phyloP scores from a whole-genome alignment of 768 basidiomycete genomes.

The Boletus insuetus region DNA sequence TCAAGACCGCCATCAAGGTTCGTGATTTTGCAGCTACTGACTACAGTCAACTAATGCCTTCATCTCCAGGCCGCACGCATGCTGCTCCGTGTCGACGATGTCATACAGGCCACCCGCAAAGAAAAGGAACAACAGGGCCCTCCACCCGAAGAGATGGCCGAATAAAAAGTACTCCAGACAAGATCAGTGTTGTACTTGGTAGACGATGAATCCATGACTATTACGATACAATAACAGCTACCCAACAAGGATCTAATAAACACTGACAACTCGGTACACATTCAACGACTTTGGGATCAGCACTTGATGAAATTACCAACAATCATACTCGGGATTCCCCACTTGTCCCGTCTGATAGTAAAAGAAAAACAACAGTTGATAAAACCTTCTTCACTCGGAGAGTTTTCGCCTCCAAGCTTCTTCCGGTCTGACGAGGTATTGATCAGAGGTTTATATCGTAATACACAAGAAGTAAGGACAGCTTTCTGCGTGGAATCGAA shows the following conservation, averaged over 20 bases:
- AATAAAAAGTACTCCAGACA: slow-evolving; percentile 1
- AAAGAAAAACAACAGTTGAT: slow-evolving; percentile 92
- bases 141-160: slow-evolving; percentile 56
- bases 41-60: neutral
- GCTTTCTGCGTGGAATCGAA: slow-evolving; percentile 92
- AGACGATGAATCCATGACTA: slow-evolving; percentile 9
- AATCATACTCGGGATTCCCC: slow-evolving; percentile 88
- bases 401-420: slow-evolving; percentile 26
- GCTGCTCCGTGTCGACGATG: slow-evolving; percentile 90
- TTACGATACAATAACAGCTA: slow-evolving; percentile 4
- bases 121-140: slow-evolving; percentile 51
- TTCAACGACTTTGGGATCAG: slow-evolving; percentile 24
- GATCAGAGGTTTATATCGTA: slow-evolving; percentile 72
- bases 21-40: slow-evolving; percentile 1
- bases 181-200: no score
- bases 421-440: slow-evolving; percentile 36
- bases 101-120: slow-evolving; percentile 84
- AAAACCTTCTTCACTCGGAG: slow-evolving; percentile 63
- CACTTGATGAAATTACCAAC: slow-evolving; percentile 86
- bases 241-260: slow-evolving; percentile 9
- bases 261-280: slow-evolving; percentile 1
- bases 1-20: slow-evolving; percentile 96
- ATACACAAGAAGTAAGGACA: slow-evolving; percentile 86
- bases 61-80: slow-evolving; percentile 72
- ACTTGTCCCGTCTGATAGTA: slow-evolving; percentile 79